Evolutionary conservation across 108 stramenopile genomes (phyloP).

Genomic region (Aurantiochytrium sp.): DNA sequence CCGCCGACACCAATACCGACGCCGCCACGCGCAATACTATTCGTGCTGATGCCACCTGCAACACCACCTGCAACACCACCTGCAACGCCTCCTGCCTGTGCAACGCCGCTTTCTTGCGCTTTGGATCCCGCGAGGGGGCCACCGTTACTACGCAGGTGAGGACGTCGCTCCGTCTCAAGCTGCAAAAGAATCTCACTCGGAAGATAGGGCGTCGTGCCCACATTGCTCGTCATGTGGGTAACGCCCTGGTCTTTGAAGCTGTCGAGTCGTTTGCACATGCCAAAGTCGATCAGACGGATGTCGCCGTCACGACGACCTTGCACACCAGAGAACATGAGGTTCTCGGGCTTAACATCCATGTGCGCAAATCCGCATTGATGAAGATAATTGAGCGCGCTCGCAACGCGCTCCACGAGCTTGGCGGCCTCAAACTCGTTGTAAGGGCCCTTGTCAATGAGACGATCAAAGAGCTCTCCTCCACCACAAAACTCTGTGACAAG

Average conservation of each 20-base stretch:
- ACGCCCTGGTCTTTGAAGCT: neutral
- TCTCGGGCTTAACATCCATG: neutral
- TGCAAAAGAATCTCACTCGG: neutral
- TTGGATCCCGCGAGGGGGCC: neutral
- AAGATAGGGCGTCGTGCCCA: neutral
- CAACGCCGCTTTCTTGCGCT: too few relatives aligned
- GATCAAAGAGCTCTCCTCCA: neutral
- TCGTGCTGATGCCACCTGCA: too few relatives aligned
- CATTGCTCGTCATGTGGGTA: neutral
- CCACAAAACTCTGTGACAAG: neutral
- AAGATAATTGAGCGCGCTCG: neutral
- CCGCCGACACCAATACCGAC: too few relatives aligned
- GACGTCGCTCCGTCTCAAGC: neutral
- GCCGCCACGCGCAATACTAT: too few relatives aligned
- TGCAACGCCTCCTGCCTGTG: too few relatives aligned
- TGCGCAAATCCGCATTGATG: neutral
- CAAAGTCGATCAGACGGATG: conserved; percentile 11
- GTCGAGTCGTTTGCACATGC: neutral
- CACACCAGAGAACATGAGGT: neutral
- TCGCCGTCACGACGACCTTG: neutral
- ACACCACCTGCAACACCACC: too few relatives aligned
- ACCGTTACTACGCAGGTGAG: neutral
- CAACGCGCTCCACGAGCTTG: neutral
- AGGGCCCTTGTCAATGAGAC: conserved; percentile 5
- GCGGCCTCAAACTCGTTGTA: neutral